These are phyloP conservation scores for Linnemannia elongata DNA, from an alignment of 192 early-diverging fungal species.

Conservation along the genomic window DNA sequence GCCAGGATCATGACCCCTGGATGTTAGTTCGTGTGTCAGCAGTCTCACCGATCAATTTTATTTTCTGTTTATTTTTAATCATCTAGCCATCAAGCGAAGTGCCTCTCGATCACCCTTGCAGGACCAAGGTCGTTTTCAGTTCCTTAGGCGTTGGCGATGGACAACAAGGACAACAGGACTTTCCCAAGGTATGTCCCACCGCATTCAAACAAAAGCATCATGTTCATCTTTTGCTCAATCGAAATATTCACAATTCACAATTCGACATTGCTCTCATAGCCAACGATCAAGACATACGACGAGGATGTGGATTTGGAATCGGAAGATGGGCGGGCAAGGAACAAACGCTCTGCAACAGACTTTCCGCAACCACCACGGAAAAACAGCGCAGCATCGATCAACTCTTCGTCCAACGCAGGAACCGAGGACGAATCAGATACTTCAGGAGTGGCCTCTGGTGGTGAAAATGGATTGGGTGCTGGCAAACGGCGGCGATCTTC, in stretches of 20 bases:
- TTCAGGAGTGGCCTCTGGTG: slow-evolving; percentile 22
- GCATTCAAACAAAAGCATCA: neutral
- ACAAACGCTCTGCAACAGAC: slow-evolving; percentile 14
- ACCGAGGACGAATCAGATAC: slow-evolving; percentile 43
- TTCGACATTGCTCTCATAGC: slow-evolving; percentile 51
- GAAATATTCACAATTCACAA: neutral
- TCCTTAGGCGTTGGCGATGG: slow-evolving; percentile 40
- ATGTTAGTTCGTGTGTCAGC: slow-evolving; percentile 56
- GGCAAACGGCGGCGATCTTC: slow-evolving; percentile 49
- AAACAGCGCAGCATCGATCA: slow-evolving; percentile 31
- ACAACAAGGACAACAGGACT: slow-evolving; percentile 21
- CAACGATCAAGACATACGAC: slow-evolving; percentile 78
- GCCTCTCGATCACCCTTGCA: slow-evolving; percentile 44
- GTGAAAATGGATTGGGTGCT: slow-evolving; percentile 31
- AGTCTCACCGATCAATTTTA: neutral
- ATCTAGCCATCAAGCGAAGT: slow-evolving; percentile 43
- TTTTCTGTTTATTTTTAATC: neutral
- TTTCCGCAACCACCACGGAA: slow-evolving; percentile 24
- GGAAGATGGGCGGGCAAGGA: slow-evolving; percentile 45
- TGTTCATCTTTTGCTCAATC: neutral
- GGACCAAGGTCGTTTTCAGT: slow-evolving; percentile 48
- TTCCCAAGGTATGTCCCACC: slow-evolving; percentile 17
- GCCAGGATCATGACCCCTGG: slow-evolving; percentile 38
- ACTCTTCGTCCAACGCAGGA: slow-evolving; percentile 36
- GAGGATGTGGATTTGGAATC: slow-evolving; percentile 78